Base-by-base conservation (phyloP, 148 eudicot genomes). In the Gaultheria prostrata region DNA sequence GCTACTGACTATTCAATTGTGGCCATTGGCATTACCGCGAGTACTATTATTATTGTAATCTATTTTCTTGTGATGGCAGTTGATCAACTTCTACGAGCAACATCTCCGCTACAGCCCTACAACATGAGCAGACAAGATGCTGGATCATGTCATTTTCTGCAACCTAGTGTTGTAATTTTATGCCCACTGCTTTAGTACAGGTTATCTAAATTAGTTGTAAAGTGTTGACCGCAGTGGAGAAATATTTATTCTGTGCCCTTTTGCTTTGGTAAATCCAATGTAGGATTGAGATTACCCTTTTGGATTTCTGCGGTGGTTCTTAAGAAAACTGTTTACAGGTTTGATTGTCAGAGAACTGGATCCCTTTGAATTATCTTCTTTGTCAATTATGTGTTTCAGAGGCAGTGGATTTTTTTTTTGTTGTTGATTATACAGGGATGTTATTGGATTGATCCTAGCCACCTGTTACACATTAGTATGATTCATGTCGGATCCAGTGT, bases 71-170 rank as follows among this genome's bases (percentile, higher is more conserved):
- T 85, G 71, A 63, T 86, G 89, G 24, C 98, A 95, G 98, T 84
- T 95, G 90, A 94, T 95, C 87, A 88, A 92, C 87, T 95, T 87
- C 89, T 95, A 95, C 51, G 98, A 95, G 82, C 89, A 88, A 80
- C 92, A 89, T 85, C 85, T 92, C 14, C 87, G 86, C 30, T 91
- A 86, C 82, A 85, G 72, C 76, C 77, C 88, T 9, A 5, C 87
- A 13, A 70, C 69, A 80, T 74, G 69, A 78, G 73, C 33, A 24
- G 59, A 65, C 67, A 13, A 32, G 63, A 67, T 24, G 79, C 84
- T 70, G 77, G 71, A 79, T 59, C 59, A 43, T 71, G 77, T 33
- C 39, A 35, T 75, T 10, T 35, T 84, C 70, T 78, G 70, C 63
- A 13, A 43, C n/a, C 63, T 43, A 61, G 84, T 72, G 86, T 76